Percentiles rank a stretch among this genome's conserved stretches.
Conservation (phyloP, 495 filamentous ascomycete genomes). For the Annulohypoxylon nitens region DNA sequence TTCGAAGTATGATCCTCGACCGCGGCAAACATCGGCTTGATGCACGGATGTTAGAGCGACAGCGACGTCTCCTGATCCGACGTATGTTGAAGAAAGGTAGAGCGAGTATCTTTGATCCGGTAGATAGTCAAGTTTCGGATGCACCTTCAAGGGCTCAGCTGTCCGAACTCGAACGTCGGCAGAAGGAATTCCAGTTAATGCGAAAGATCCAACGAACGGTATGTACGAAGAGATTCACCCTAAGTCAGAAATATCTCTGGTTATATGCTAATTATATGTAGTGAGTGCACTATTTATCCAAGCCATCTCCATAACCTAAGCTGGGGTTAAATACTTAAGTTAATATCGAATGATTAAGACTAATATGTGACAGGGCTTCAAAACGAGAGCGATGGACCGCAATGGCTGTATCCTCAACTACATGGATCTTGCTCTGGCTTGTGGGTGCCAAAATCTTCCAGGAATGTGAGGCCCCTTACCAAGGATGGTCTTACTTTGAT, state of each 20-base stretch:
- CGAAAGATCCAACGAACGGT: slow-evolving; percentile 75
- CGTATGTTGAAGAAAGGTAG: slow-evolving; percentile 63
- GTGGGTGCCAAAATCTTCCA: slow-evolving; percentile 81
- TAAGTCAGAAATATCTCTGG: background rate
- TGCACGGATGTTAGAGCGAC: slow-evolving; percentile 77
- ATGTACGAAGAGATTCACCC: background rate
- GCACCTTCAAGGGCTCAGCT: slow-evolving; percentile 16
- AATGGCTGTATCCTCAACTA: slow-evolving; percentile 70
- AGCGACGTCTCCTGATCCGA: slow-evolving; percentile 68
- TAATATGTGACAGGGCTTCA: slow-evolving; percentile 57
- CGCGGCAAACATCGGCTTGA: slow-evolving; percentile 77
- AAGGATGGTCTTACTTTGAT: slow-evolving; percentile 83
- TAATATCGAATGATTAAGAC: no score
- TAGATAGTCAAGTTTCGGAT: slow-evolving; percentile 52
- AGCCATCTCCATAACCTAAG: no score
- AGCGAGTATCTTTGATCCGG: slow-evolving; percentile 64
- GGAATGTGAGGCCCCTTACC: slow-evolving; percentile 57
- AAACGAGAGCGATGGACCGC: slow-evolving; percentile 76
- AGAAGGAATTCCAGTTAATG: slow-evolving; percentile 87
- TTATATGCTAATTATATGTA: slow-evolving; percentile 30
- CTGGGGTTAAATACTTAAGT: no score
- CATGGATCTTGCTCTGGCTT: slow-evolving; percentile 82
- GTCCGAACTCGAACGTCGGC: slow-evolving; percentile 70
- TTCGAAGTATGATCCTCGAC: slow-evolving; percentile 83
- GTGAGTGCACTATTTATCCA: no score